These are phyloP conservation scores for Thamnidium elegans DNA, from an alignment of 192 early-diverging fungal species.

Conservation along the genomic window DNA sequence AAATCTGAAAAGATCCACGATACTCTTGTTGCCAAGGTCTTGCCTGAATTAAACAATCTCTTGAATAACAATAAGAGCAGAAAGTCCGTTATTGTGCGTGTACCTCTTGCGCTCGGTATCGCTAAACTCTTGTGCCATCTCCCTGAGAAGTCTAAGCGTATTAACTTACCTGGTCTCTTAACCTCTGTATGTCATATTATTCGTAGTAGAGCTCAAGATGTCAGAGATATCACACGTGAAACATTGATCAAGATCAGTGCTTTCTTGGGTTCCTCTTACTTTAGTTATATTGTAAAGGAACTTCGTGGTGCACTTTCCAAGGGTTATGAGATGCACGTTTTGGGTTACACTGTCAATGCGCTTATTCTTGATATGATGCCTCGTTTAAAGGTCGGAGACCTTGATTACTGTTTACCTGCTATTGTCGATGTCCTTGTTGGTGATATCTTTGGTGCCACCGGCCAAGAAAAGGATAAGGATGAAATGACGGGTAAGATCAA, in stretches of 20 bases:
- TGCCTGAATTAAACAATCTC: slow-evolving; percentile 81
- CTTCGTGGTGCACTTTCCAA: slow-evolving; percentile 70
- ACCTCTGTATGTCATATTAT: slow-evolving; percentile 87
- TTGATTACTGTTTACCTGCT: slow-evolving; percentile 76
- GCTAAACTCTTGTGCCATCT: slow-evolving; percentile 79
- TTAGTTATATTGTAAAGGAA: slow-evolving; percentile 88
- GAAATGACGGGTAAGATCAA: slow-evolving; percentile 88
- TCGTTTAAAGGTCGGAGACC: slow-evolving; percentile 56
- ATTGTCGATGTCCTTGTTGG: slow-evolving; percentile 73
- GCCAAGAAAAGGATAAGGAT: slow-evolving; percentile 84
- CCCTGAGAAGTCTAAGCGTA: slow-evolving; percentile 68
- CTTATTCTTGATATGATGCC: slow-evolving; percentile 70
- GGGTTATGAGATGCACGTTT: slow-evolving; percentile 91
- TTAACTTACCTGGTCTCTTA: slow-evolving; percentile 84
- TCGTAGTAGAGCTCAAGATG: slow-evolving; percentile 75
- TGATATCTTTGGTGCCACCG: slow-evolving; percentile 92
- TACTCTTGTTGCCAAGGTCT: slow-evolving; percentile 66
- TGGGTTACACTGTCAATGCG: slow-evolving; percentile 90
- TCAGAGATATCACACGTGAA: slow-evolving; percentile 81
- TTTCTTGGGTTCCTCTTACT: slow-evolving; percentile 79
- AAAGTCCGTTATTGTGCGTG: slow-evolving; percentile 72
- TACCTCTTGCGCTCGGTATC: slow-evolving; percentile 85
- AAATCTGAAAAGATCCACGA: slow-evolving; percentile 63
- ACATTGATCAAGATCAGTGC: slow-evolving; percentile 84
- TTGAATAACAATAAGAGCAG: slow-evolving; percentile 68